Percentiles rank a stretch among this genome's conserved stretches.
Conservation (phyloP, 176 grass and related monocot genomes). For the Melocanna baccifera region DNA sequence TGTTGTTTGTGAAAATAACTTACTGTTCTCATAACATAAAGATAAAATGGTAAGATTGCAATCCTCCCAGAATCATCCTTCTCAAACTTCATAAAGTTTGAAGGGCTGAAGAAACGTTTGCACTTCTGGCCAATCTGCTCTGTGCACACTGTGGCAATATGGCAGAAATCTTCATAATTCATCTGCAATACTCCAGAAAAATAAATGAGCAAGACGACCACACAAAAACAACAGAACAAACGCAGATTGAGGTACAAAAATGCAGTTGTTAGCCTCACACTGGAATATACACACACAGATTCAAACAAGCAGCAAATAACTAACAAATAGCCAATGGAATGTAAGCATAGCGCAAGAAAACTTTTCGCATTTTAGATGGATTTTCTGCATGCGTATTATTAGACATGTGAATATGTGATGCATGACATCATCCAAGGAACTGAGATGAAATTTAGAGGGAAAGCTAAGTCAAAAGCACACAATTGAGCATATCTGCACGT, state of each 20-base stretch:
- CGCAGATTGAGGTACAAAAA: not conserved
- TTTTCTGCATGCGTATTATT: not conserved
- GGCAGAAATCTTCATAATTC: constrained; percentile 99
- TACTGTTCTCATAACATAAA: constrained; percentile 99
- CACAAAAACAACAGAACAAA: not conserved
- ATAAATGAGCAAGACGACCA: constrained; percentile 15
- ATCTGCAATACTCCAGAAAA: constrained; percentile 54
- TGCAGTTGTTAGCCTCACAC: not conserved
- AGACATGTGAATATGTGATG: not conserved
- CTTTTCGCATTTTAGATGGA: not conserved
- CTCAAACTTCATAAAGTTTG: constrained; percentile 99
- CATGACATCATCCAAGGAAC: not conserved
- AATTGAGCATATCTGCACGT: not conserved
- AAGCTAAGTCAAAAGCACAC: not conserved
- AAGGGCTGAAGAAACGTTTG: constrained; percentile 92
- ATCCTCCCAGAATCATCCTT: constrained; percentile 99
- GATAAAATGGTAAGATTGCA: constrained; percentile 96
- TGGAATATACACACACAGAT: not conserved
- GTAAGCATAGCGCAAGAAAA: not conserved
- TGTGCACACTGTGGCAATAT: constrained; percentile 90
- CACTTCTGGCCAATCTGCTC: constrained; percentile 99
- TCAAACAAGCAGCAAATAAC: not conserved
- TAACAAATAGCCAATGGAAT: not conserved
- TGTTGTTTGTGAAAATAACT: constrained; percentile 30
- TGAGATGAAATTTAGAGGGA: not conserved